Conservation (phyloP, 345 rosid species). For the Eucalyptus polybractea region DNA sequence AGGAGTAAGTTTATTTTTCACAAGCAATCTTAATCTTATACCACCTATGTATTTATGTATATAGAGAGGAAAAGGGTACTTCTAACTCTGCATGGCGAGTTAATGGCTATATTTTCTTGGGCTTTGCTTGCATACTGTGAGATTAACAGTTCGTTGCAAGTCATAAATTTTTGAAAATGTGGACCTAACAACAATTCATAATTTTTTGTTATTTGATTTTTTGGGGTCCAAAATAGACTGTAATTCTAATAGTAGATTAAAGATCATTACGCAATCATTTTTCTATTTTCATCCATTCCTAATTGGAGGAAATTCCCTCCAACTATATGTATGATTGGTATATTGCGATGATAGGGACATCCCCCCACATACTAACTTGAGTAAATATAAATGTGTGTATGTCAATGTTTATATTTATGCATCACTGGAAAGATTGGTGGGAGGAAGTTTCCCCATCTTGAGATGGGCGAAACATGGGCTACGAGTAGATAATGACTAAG, state of each 20-base stretch:
- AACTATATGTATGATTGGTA: neutral
- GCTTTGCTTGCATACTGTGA: too few relatives aligned
- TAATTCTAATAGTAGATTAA: too few relatives aligned
- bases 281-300: neutral
- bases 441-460: neutral
- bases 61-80: neutral
- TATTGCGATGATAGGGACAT: neutral
- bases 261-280: rapidly evolving
- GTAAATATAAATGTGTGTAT: neutral
- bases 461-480: neutral
- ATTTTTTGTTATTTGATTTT: too few relatives aligned
- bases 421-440: neutral
- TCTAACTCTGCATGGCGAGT: neutral
- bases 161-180: too few relatives aligned
- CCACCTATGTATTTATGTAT: neutral
- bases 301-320: neutral
- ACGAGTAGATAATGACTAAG: neutral
- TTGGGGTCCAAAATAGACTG: too few relatives aligned
- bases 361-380: neutral
- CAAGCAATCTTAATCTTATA: neutral
- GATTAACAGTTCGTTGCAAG: too few relatives aligned
- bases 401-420: neutral
- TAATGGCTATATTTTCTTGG: neutral
- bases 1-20: neutral
- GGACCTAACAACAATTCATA: rapidly evolving